These are phyloP conservation scores for Xylariaceae sp. DNA, from an alignment of 2,329 filamentous ascomycete genomes.

Conservation along the genomic window DNA sequence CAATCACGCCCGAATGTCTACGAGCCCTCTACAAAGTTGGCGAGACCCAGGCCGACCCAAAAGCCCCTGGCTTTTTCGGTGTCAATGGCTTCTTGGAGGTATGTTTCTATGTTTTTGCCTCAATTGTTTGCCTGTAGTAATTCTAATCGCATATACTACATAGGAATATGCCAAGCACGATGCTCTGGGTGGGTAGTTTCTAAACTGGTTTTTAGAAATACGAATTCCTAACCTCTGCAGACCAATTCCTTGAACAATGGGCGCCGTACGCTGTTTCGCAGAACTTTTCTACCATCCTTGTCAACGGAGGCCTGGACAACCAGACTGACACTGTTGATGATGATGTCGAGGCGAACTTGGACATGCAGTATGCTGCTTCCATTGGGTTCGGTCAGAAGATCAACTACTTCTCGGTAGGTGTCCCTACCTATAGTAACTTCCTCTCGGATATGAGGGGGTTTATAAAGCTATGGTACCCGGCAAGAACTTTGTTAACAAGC, in stretches of 20 bases:
- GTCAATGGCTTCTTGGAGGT: conserved; percentile 49
- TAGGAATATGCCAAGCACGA: conserved; percentile 46
- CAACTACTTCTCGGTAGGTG: conserved; percentile 16
- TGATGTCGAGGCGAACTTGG: conserved; percentile 62
- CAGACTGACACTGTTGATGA: conserved; percentile 50
- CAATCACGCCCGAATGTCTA: conserved; percentile 56
- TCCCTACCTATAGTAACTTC: background rate
- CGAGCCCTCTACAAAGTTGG: conserved; percentile 55
- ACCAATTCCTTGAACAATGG: conserved; percentile 57
- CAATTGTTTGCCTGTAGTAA: background rate
- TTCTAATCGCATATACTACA: background rate
- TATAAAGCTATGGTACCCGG: conserved; percentile 34
- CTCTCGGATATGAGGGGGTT: background rate
- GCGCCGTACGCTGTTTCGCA: conserved; percentile 58
- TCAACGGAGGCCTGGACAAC: conserved; percentile 62
- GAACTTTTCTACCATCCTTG: conserved; percentile 61
- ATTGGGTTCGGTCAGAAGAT: conserved; percentile 12
- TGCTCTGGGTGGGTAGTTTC: conserved; percentile 36
- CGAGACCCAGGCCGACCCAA: conserved; percentile 47
- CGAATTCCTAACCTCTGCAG: conserved; percentile 6
- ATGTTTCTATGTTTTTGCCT: background rate
- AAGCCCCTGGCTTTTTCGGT: conserved; percentile 49
- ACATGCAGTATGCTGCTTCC: conserved; percentile 56
- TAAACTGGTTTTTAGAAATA: background rate
- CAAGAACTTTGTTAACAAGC: conserved; percentile 57